Evolutionary conservation across 2,329 filamentous ascomycete genomes (phyloP), one percentile per base, ranked within the genome.

Genomic region (Fonsecaea erecta): DNA sequence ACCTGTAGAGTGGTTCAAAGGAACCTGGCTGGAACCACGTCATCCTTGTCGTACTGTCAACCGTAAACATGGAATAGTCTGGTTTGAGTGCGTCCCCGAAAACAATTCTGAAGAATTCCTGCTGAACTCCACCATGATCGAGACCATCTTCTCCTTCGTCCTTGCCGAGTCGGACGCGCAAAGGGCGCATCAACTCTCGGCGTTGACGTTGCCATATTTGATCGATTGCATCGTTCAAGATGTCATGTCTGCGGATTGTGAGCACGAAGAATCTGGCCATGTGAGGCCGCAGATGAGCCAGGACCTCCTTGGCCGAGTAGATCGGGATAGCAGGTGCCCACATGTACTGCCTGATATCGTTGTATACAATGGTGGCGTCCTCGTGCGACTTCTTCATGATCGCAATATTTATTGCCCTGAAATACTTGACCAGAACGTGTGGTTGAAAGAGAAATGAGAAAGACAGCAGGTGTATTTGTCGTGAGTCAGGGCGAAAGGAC

Each of bases 91-190:
- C 91, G 73, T 96, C 89, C 0, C 87, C 86, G 71, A 97, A 88
- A 18, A 91, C 88, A 30, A 97, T 79, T 16, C 92, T 88, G 79
- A 99, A 98, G 75, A 97, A 98, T 69, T 99, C 95, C 75, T 97
- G 93, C 72, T 97, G 94, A 0, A 99, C 93, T 68, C 95, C 95
- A 51, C 95, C 95, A 55, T 94, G 92, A 76, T 99, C 95, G 35
- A 96, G 87, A 0, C 95, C 95, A 75, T 96, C 89, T 76, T 98
- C 95, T 32, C 92, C 92, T 60, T 84, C 83, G 35, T 92, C 88
- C 74, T 92, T 90, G 2, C 93, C 93, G 63, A 98, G 86, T 57
- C 92, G 89, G 8, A 99, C 89, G 73, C 97, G 97, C 35, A 99
- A 79, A 0, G 95, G 95, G 28, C 92, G 87, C 73, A 94, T 81